A percentile compares a stretch with the other conserved stretches of the same genome.
Evolutionary conservation across 352 stramenopile species (phyloP).

Genomic region (Pythium dissotocum): DNA sequence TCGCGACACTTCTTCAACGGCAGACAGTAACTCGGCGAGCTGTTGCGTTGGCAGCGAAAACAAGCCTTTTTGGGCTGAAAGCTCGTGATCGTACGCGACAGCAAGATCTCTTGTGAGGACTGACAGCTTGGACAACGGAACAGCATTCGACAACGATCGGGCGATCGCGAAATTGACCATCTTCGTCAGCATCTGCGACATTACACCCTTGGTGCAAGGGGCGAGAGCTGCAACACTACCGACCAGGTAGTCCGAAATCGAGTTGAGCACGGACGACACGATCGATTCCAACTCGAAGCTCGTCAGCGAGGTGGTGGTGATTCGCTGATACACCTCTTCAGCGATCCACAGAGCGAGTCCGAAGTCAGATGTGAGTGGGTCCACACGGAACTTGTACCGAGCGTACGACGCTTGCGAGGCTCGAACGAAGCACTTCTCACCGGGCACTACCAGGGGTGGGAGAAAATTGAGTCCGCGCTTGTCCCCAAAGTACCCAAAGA

Average conservation of each 20-base stretch:
- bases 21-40: constrained; percentile 56
- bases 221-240: constrained; percentile 35
- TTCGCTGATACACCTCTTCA: constrained; percentile 65
- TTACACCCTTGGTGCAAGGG: constrained; percentile 45
- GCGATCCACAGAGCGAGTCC: constrained; percentile 72
- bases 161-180: constrained; percentile 68
- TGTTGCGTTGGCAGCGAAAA: constrained; percentile 74
- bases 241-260: constrained; percentile 52
- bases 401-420: constrained; percentile 64
- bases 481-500: constrained; percentile 80
- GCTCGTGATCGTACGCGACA: constrained; percentile 65
- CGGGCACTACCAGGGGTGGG: constrained; percentile 55
- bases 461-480: constrained; percentile 71
- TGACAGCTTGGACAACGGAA: constrained; percentile 63
- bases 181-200: constrained; percentile 59
- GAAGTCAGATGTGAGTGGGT: constrained; percentile 67
- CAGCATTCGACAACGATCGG: constrained; percentile 47
- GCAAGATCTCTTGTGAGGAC: constrained; percentile 52
- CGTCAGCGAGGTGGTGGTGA: constrained; percentile 49
- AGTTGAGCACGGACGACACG: constrained; percentile 47
- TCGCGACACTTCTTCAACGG: constrained; percentile 60
- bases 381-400: constrained; percentile 80
- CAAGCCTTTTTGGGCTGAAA: constrained; percentile 55
- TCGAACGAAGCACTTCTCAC: constrained; percentile 66
- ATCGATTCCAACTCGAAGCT: constrained; percentile 66